Base-by-base conservation (phyloP, 2,329 filamentous ascomycete genomes). In the Plenodomus tracheiphilus region DNA sequence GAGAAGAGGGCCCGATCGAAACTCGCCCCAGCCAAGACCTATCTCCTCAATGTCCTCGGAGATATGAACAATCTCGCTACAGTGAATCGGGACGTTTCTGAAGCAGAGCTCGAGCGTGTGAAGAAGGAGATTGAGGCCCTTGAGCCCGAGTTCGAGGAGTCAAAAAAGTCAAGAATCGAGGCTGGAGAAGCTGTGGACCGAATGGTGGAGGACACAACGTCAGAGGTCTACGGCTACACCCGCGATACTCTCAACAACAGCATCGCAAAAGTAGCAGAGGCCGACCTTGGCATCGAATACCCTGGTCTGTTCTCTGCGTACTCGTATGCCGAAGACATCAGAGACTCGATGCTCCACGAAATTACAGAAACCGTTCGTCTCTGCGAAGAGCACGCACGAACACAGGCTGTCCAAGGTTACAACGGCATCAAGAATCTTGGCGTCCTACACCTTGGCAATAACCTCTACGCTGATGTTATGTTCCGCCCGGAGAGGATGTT, bases 401-500 rank as follows among this genome's bases (percentile, higher is more conserved):
- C 75, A 25, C 86, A 85, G 75, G 90, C 92, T 0, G 85, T 93
- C 0, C 76, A 83, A 43, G 91, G 94, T 16, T 93, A 97, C 59
- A 89, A 88, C 58, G 81, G 85, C 32, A 95, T 97, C 73, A 95
- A 95, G 69, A 87, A 91, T 59, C 81, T 97, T 1, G 94, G 94
- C 20, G 78, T 97, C 15, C 71, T 93, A 30, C 93, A 99, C 69
- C 84, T 97, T 5, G 93, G 93, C 9, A 85, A 94, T 61, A 88
- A 93, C 62, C 95, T 93, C 61, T 68, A 71, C 47, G 82, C 88
- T 18, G 88, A 92, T 61, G 83, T 97, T 39, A 89, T 85, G 59
- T 97, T 99, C 84, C 85, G 88, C 22, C 85, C 91, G 1, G 91
- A 97, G 62, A 85, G 92, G 68, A 97, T 99, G 94, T 99, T 97